A percentile compares a stretch with the other conserved stretches of the same genome.
Conservation (phyloP, 2,329 filamentous ascomycete species). For the Dryadomyces quercus-mongolicae region DNA sequence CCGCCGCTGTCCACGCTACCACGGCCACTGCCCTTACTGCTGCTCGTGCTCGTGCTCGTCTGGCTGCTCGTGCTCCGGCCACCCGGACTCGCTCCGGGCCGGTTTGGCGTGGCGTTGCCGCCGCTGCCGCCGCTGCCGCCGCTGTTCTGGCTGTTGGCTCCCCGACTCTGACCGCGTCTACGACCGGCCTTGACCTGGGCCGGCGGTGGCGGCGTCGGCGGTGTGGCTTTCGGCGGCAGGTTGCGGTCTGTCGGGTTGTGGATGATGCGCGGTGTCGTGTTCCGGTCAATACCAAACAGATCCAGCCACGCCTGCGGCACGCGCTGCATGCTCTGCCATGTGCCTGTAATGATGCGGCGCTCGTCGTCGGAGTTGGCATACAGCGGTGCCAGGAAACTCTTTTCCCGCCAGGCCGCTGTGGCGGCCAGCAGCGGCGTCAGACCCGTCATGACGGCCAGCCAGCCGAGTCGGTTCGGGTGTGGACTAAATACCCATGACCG, state of each 20-base stretch:
- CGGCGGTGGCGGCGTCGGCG: not conserved
- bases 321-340: conserved; percentile 9
- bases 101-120: not conserved
- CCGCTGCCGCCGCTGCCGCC: not conserved
- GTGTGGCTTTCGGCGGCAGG: not conserved
- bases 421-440: conserved; percentile 12
- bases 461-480: conserved; percentile 11
- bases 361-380: conserved; percentile 12
- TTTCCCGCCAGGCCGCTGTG: conserved; percentile 9
- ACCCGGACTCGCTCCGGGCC: not conserved
- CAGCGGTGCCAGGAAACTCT: conserved; percentile 8
- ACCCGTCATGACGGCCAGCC: conserved; percentile 13
- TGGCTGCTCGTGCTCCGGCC: not conserved
- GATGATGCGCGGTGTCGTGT: not conserved
- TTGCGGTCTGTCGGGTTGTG: not conserved
- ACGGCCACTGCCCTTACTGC: not conserved
- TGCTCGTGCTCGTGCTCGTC: not conserved
- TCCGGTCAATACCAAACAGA: conserved; percentile 10
- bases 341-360: conserved; percentile 9
- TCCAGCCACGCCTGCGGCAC: conserved; percentile 12
- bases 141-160: not conserved
- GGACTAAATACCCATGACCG: conserved; percentile 15
- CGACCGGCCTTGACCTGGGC: not conserved
- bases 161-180: too few relatives aligned
- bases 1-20: not conserved